phyloP scores from a whole-genome alignment of 2,329 filamentous ascomycete species.

The Aschersonia sp. region DNA sequence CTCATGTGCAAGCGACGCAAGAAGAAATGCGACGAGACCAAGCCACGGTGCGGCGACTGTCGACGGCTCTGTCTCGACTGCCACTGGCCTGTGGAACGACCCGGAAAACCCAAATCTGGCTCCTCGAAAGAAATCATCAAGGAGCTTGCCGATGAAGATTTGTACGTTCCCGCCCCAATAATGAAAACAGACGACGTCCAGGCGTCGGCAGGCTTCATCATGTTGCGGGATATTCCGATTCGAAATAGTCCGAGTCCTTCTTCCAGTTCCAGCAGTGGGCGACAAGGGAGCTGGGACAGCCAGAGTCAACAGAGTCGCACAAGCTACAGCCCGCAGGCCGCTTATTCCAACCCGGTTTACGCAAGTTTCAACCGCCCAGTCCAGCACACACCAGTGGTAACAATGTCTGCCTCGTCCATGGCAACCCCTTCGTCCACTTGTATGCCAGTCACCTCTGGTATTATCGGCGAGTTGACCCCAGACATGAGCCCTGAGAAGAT shows the following conservation, averaged over 20 bases:
- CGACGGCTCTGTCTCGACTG: slow-evolving; percentile 19
- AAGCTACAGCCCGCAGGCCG: slow-evolving; percentile 1
- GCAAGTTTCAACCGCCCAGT: slow-evolving; percentile 2
- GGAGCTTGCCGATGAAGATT: background rate
- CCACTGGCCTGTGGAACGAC: slow-evolving; percentile 14
- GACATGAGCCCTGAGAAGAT: slow-evolving; percentile 7
- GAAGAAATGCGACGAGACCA: slow-evolving; percentile 32
- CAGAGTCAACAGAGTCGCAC: slow-evolving; percentile 4
- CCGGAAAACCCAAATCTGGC: slow-evolving; percentile 6
- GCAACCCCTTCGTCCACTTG: slow-evolving; percentile 1
- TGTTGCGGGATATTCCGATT: slow-evolving; percentile 9
- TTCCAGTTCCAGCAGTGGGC: slow-evolving; percentile 6
- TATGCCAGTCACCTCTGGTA: slow-evolving; percentile 2
- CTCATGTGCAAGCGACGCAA: slow-evolving; percentile 29
- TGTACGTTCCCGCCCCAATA: background rate
- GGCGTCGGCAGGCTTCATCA: background rate
- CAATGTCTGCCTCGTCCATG: slow-evolving; percentile 3
- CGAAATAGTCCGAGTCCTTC: slow-evolving; percentile 9
- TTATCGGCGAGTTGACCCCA: slow-evolving; percentile 6
- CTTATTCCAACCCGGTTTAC: background rate
- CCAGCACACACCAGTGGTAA: slow-evolving; percentile 2
- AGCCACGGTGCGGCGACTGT: slow-evolving; percentile 25
- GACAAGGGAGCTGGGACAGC: slow-evolving; percentile 7
- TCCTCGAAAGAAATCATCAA: slow-evolving; percentile 4
- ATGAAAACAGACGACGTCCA: background rate